Evolutionary conservation across 2,329 filamentous ascomycete species (phyloP).

Genomic region (Geosmithia putterillii): DNA sequence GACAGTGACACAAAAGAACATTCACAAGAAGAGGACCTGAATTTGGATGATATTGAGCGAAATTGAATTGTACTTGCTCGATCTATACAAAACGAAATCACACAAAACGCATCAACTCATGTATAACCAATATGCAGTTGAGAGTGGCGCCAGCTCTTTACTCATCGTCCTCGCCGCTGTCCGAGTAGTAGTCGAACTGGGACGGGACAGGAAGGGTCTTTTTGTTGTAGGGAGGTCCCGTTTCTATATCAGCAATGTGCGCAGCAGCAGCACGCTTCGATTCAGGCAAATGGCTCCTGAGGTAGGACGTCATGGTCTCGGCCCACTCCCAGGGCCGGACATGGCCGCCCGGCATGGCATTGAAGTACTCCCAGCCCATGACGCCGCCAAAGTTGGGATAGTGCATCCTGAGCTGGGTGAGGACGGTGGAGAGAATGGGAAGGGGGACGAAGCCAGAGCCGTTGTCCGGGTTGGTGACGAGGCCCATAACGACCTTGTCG

Average conservation of each 20-base stretch:
- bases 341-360: slow-evolving; percentile 54
- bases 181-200: slow-evolving; percentile 12
- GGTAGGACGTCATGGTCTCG: slow-evolving; percentile 43
- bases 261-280: slow-evolving; percentile 2
- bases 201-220: slow-evolving; percentile 5
- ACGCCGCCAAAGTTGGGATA: slow-evolving; percentile 71
- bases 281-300: slow-evolving; percentile 17
- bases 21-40: too few species aligned
- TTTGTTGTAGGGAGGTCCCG: slow-evolving; percentile 7
- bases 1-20: too few species aligned
- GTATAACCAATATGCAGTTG: too few species aligned
- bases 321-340: slow-evolving; percentile 70
- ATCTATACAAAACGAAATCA: too few species aligned
- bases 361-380: slow-evolving; percentile 96
- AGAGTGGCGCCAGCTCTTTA: too few species aligned
- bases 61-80: too few species aligned
- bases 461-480: slow-evolving; percentile 68
- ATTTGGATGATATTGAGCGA: too few species aligned
- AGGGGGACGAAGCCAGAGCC: slow-evolving; percentile 42
- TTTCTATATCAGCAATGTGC: slow-evolving; percentile 9
- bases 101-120: too few species aligned
- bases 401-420: slow-evolving; percentile 25
- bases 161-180: slow-evolving; percentile 4
- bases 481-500: slow-evolving; percentile 63
- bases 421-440: slow-evolving; percentile 30